These are phyloP conservation scores for Litchi chinensis DNA, from an alignment of 345 rosid species.

Conservation along the genomic window DNA sequence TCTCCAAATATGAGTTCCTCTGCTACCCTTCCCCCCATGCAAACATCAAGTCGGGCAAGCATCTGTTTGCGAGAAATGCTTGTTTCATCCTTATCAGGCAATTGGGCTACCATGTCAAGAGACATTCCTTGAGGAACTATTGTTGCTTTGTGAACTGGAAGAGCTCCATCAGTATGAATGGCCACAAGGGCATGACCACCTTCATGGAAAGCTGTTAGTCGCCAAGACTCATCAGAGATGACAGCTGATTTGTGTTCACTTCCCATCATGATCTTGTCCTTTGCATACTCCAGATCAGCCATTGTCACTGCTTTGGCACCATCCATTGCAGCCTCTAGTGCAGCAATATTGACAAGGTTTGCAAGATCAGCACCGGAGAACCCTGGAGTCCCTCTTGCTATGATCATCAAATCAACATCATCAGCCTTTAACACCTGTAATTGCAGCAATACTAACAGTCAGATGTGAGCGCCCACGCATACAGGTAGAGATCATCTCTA, in stretches of 20 bases:
- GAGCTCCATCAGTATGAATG: constrained; percentile 84
- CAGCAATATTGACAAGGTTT: constrained; percentile 83
- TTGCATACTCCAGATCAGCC: constrained; percentile 90
- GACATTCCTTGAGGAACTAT: constrained; percentile 94
- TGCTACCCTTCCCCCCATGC: constrained; percentile 96
- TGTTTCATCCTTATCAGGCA: constrained; percentile 85
- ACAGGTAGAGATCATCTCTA: not conserved
- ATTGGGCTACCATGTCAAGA: constrained; percentile 91
- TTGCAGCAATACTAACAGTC: constrained; percentile 13
- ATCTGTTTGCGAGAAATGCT: constrained; percentile 81
- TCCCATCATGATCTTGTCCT: constrained; percentile 97
- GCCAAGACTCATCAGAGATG: constrained; percentile 76
- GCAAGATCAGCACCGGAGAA: constrained; percentile 99
- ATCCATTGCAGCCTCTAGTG: constrained; percentile 96
- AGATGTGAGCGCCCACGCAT: not conserved
- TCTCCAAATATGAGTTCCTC: constrained; percentile 96
- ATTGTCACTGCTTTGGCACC: constrained; percentile 88
- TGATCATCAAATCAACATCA: constrained; percentile 92
- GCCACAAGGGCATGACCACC: constrained; percentile 99
- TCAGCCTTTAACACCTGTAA: constrained; percentile 81
- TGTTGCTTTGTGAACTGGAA: constrained; percentile 95
- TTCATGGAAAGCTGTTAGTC: constrained; percentile 89
- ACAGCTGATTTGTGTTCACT: constrained; percentile 96
- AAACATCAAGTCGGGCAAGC: constrained; percentile 94
- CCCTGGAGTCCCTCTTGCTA: constrained; percentile 96